phyloP scores from a whole-genome alignment of 441 rosid genomes.

The Populus hybrid region DNA sequence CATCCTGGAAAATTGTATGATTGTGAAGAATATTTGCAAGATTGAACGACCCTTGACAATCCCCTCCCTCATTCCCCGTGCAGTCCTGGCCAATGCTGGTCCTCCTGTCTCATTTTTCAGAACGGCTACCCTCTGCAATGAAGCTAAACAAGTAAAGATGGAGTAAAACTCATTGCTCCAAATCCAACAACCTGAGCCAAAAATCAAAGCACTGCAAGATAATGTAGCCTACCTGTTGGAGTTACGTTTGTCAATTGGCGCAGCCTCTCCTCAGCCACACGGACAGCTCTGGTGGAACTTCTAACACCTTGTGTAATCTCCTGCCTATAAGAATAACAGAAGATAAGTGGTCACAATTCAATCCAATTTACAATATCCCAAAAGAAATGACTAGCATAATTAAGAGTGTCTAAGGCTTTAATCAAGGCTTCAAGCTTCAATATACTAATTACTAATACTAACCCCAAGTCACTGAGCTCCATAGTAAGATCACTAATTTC shows the following conservation, averaged over 20 bases:
- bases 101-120: conserved; percentile 36
- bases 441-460: conserved; percentile 14
- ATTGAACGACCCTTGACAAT: conserved; percentile 64
- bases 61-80: conserved; percentile 56
- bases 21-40: conserved; percentile 44
- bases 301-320: conserved; percentile 82
- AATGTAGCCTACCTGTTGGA: conserved; percentile 44
- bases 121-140: conserved; percentile 52
- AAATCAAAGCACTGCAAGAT: background rate
- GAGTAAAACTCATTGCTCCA: conserved; percentile 34
- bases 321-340: conserved; percentile 39
- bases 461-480: conserved; percentile 93
- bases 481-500: conserved; percentile 88
- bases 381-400: background rate
- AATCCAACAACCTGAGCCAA: conserved; percentile 1
- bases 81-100: conserved; percentile 58
- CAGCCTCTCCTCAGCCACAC: conserved; percentile 78
- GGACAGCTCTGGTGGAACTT: conserved; percentile 73
- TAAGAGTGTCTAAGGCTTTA: background rate
- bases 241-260: conserved; percentile 47
- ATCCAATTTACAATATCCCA: background rate
- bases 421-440: background rate
- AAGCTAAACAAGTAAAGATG: conserved; percentile 67
- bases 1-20: conserved; percentile 44
- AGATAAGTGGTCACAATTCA: background rate